Evolutionary conservation across 306 rosid species (phyloP).

Genomic region (Prosopis cineraria): DNA sequence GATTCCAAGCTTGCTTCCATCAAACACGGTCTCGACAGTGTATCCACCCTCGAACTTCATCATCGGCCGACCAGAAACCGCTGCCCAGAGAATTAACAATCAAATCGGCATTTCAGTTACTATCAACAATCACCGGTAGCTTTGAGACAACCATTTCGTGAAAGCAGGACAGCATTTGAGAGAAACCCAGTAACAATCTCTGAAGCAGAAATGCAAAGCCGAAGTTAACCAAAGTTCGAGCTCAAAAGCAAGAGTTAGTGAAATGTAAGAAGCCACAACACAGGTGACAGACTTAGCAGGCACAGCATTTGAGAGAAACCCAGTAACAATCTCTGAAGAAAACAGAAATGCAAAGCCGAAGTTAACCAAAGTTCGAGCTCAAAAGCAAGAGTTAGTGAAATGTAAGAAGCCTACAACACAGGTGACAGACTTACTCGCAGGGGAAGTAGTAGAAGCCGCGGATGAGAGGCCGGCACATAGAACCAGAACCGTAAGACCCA

Average conservation of each 20-base stretch:
- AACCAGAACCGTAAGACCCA: slow-evolving; percentile 51
- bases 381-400: slow-evolving; percentile 33
- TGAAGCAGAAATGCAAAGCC: slow-evolving; percentile 34
- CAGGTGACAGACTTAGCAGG: slow-evolving; percentile 53
- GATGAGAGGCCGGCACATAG: slow-evolving; percentile 49
- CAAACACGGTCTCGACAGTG: slow-evolving; percentile 92
- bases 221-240: slow-evolving; percentile 16
- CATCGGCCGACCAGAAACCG: slow-evolving; percentile 70
- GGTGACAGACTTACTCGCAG: slow-evolving; percentile 66
- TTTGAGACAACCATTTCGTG: slow-evolving; percentile 74
- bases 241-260: slow-evolving; percentile 30
- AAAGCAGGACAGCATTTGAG: slow-evolving; percentile 69
- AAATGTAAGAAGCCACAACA: slow-evolving; percentile 11
- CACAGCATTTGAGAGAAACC: slow-evolving; percentile 69
- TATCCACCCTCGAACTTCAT: slow-evolving; percentile 95
- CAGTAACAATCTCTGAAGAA: slow-evolving; percentile 64
- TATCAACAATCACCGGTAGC: slow-evolving; percentile 39
- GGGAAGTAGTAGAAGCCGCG: slow-evolving; percentile 56
- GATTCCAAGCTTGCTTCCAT: slow-evolving; percentile 94
- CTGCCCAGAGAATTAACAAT: slow-evolving; percentile 41
- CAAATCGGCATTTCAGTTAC: slow-evolving; percentile 31
- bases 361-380: slow-evolving; percentile 16
- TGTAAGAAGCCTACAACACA: not conserved
- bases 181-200: slow-evolving; percentile 69
- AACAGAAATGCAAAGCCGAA: slow-evolving; percentile 14